Evolutionary conservation across 2,329 filamentous ascomycete genomes (phyloP), one percentile per base, ranked within the genome.

Genomic region (Ceratocystiopsis sp.): DNA sequence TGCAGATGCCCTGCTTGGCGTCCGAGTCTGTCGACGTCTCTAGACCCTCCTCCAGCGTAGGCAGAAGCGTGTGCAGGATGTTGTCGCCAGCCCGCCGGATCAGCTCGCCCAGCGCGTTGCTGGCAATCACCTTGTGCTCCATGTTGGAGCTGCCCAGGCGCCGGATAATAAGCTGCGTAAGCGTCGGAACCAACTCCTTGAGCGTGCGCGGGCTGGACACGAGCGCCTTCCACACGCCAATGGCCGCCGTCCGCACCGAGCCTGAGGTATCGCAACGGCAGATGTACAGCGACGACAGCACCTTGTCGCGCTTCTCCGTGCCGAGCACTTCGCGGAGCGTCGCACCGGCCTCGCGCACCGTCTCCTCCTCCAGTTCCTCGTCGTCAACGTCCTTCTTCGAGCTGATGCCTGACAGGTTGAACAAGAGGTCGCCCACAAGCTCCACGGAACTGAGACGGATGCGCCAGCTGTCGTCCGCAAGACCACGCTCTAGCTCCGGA

Each of bases 391-490:
- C 50, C 19, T 50, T 43, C 42, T 80, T 85, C 45, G 77, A 83
- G 54, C 75, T 93, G 57, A 96, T 87, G 57, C 91, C 91, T 21
- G 87, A 95, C 46, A 98, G 80, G 58, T 95, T 98, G 73, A 98
- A 98, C 19, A 98, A 73, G 40, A 98, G 69, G 56, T 98, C 93
- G 52, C 91, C 91, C 45, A 98, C 89, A 49, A 98, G 71, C 64
- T 98, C 91, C 46, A 98, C 91, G 40, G 93, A 98, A 61, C 89
- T 96, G 59, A 98, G 80, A 68, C 91, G 84, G 55, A 98, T 98
- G 54, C 91, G 84, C 62, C 96, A 91, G 63, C 77, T 98, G 61
- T 96, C 85, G 59, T 98, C 89, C n/a, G 87, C 89, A 50, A 98
- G 72, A 58, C 91, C 91, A 52, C 91, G 82, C 64, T 98, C 91